A percentile compares a stretch with the other conserved stretches of the same genome.
phyloP scores from a whole-genome alignment of 257 asterid genomes.

The Verbascum thapsus region DNA sequence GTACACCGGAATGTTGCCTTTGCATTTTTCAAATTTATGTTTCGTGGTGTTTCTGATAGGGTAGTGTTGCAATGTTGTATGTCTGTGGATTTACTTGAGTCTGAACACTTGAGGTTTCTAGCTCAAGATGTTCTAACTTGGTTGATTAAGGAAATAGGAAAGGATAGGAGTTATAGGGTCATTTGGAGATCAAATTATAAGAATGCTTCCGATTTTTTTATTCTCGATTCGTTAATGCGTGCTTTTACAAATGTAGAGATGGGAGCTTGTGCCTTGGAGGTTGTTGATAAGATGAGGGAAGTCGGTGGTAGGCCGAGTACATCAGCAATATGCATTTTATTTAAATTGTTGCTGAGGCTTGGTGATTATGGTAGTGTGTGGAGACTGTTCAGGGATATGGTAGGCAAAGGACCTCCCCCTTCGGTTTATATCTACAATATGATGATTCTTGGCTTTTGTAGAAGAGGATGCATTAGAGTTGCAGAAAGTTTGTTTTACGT shows the following conservation, averaged over 20 bases:
- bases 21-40: conserved; percentile 72
- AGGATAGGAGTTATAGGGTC: conserved; percentile 59
- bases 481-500: conserved; percentile 76
- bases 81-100: conserved; percentile 56
- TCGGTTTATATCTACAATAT: conserved; percentile 53
- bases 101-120: conserved; percentile 49
- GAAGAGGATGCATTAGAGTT: conserved; percentile 51
- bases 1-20: conserved; percentile 50
- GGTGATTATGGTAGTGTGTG: conserved; percentile 80
- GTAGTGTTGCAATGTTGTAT: conserved; percentile 53
- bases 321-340: conserved; percentile 65
- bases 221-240: conserved; percentile 83
- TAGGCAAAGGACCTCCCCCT: conserved; percentile 71
- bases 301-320: conserved; percentile 61
- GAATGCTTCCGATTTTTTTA: conserved; percentile 47
- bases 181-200: conserved; percentile 54
- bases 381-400: conserved; percentile 74
- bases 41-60: conserved; percentile 50
- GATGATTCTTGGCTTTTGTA: conserved; percentile 84
- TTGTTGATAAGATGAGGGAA: conserved; percentile 66
- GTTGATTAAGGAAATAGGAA: conserved; percentile 67
- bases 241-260: conserved; percentile 71
- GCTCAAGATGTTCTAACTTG: conserved; percentile 78
- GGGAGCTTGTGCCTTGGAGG: conserved; percentile 61
- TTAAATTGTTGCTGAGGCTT: conserved; percentile 60